phyloP scores from a whole-genome alignment of 1,139 yeast genomes.

The Hyphopichia burtonii region DNA sequence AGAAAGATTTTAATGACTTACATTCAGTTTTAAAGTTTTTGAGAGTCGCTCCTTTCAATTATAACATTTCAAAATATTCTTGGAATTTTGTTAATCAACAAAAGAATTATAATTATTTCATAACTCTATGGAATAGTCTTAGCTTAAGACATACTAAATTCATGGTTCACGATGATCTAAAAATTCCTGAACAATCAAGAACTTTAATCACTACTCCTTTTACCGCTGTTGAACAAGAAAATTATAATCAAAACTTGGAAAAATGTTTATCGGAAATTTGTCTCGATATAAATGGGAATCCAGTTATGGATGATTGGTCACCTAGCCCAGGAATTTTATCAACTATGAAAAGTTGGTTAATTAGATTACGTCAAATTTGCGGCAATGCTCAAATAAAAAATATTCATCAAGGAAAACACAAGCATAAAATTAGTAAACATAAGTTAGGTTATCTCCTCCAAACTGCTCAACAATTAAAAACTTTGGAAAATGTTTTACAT shows the following conservation, averaged over 20 bases:
- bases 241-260: slow-evolving; percentile 64
- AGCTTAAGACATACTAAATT: slow-evolving; percentile 81
- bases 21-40: slow-evolving; percentile 69
- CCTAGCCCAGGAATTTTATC: slow-evolving; percentile 40
- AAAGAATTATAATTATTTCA: slow-evolving; percentile 38
- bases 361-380: slow-evolving; percentile 71
- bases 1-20: slow-evolving; percentile 62
- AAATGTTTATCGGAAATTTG: slow-evolving; percentile 65
- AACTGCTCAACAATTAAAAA: slow-evolving; percentile 43
- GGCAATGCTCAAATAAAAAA: slow-evolving; percentile 76
- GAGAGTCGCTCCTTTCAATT: slow-evolving; percentile 60
- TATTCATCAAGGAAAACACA: slow-evolving; percentile 28
- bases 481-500: slow-evolving; percentile 65
- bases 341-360: slow-evolving; percentile 65
- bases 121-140: slow-evolving; percentile 43
- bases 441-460: slow-evolving; percentile 11
- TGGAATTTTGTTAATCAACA: slow-evolving; percentile 28
- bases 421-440: slow-evolving; percentile 8
- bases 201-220: slow-evolving; percentile 70
- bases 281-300: slow-evolving; percentile 57
- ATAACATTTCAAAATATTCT: slow-evolving; percentile 35
- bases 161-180: slow-evolving; percentile 75
- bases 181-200: slow-evolving; percentile 74
- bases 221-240: slow-evolving; percentile 78
- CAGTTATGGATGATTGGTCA: slow-evolving; percentile 51